phyloP scores from a whole-genome alignment of 129 eudicot species.

The Flaveria brownii region DNA sequence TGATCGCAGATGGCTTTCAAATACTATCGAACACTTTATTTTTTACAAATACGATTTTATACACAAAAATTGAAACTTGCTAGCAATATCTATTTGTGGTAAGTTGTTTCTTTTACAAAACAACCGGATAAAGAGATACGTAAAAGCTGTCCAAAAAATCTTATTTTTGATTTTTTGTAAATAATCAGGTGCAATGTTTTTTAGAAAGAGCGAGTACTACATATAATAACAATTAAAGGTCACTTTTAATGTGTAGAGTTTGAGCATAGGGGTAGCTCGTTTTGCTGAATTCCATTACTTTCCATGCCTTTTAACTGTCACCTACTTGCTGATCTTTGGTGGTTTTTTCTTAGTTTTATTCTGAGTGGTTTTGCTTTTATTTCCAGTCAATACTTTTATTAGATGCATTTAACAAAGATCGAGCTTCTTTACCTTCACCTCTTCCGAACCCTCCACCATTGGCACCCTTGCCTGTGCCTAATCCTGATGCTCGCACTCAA shows the following conservation, averaged over 20 bases:
- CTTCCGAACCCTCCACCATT: conserved; percentile 71
- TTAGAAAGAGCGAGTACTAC: neutral
- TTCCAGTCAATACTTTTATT: conserved; percentile 83
- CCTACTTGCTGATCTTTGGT: neutral
- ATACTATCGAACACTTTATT: neutral
- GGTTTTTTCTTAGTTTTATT: neutral
- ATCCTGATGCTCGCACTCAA: conserved; percentile 90
- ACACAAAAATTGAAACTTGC: neutral
- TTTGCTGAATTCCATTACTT: neutral
- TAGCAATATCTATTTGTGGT: neutral
- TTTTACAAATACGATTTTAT: neutral
- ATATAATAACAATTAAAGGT: neutral
- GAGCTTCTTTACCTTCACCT: conserved; percentile 95
- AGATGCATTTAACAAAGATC: conserved; percentile 95
- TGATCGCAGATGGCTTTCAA: neutral
- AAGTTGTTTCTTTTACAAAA: neutral
- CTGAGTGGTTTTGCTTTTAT: conserved; percentile 17
- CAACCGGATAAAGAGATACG: neutral
- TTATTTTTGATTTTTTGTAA: neutral
- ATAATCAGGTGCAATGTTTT: neutral
- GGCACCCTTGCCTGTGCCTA: conserved; percentile 70
- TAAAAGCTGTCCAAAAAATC: neutral
- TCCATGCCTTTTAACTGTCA: neutral
- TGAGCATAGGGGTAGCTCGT: no score
- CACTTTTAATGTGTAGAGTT: no score